A percentile compares a stretch with the other conserved stretches of the same genome.
These are phyloP conservation scores for Cardamine occulta DNA, from an alignment of 345 rosid species.

Conservation along the genomic window DNA sequence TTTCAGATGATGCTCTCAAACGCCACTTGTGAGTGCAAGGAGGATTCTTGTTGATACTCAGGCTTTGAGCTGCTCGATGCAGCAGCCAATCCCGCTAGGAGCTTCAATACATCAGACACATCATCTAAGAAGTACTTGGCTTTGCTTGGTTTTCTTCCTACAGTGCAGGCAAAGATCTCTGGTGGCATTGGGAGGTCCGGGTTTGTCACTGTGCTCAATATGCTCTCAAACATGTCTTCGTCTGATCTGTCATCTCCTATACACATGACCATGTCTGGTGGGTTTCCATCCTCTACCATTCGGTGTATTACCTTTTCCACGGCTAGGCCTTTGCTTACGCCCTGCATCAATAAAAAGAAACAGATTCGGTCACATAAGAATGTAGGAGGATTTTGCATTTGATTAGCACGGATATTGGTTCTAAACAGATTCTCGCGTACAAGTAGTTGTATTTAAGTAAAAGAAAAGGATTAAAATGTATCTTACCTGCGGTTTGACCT, in stretches of 20 bases:
- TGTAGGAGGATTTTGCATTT: neutral
- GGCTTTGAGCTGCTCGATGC: slow-evolving; percentile 57
- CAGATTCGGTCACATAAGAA: neutral
- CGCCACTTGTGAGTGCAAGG: slow-evolving; percentile 46
- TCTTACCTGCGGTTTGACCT: slow-evolving; percentile 89
- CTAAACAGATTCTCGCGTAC: neutral
- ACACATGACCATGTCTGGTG: slow-evolving; percentile 87
- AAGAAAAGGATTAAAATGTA: neutral
- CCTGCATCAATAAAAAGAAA: slow-evolving; percentile 51
- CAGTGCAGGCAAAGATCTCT: slow-evolving; percentile 87
- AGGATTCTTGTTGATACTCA: slow-evolving; percentile 34
- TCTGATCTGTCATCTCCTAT: slow-evolving; percentile 92
- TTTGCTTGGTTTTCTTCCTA: slow-evolving; percentile 88
- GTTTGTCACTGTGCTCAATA: slow-evolving; percentile 54
- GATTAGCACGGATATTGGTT: neutral
- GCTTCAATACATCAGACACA: slow-evolving; percentile 60
- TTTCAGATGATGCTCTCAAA: slow-evolving; percentile 65
- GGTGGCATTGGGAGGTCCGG: slow-evolving; percentile 62
- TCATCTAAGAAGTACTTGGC: slow-evolving; percentile 85
- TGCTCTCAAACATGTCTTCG: slow-evolving; percentile 92
- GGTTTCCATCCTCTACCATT: slow-evolving; percentile 55
- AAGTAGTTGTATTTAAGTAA: neutral
- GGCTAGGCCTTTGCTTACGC: slow-evolving; percentile 82
- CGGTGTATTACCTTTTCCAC: slow-evolving; percentile 64
- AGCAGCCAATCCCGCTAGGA: slow-evolving; percentile 70